These are phyloP conservation scores for Pseudogymnoascus sp. DNA, from an alignment of 2,329 filamentous ascomycete genomes.

Conservation along the genomic window DNA sequence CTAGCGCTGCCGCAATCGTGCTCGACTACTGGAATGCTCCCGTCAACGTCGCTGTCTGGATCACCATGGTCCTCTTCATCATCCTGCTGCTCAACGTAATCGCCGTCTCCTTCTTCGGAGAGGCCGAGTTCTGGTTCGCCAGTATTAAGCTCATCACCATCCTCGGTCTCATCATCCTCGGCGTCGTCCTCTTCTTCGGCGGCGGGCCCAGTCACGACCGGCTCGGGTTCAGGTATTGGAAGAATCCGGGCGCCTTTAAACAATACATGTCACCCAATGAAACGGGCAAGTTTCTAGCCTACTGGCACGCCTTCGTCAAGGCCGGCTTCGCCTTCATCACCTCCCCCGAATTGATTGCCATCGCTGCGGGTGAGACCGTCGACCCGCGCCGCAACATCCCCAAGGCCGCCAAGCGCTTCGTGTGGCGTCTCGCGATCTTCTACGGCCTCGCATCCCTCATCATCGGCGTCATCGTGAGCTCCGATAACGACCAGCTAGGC, in stretches of 20 bases:
- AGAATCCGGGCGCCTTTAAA: constrained; percentile 31
- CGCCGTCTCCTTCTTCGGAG: constrained; percentile 50
- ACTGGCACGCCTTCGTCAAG: constrained; percentile 45
- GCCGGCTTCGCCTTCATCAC: constrained; percentile 50
- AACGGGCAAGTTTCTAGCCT: constrained; percentile 48
- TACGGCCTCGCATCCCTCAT: constrained; percentile 53
- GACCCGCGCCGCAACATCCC: constrained; percentile 59
- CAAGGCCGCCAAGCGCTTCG: constrained; percentile 53
- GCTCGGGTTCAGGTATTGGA: constrained; percentile 45
- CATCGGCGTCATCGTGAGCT: constrained; percentile 55
- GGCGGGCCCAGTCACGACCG: constrained; percentile 45
- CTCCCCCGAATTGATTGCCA: constrained; percentile 51
- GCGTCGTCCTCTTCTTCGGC: constrained; percentile 49
- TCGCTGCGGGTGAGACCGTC: constrained; percentile 58
- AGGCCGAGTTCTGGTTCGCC: constrained; percentile 56
- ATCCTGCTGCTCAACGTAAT: constrained; percentile 50
- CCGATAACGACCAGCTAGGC: constrained; percentile 52
- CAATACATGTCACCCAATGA: constrained; percentile 37
- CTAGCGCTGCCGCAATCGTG: constrained; percentile 50
- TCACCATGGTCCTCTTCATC: constrained; percentile 48
- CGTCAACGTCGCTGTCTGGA: constrained; percentile 50
- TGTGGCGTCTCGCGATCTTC: constrained; percentile 54
- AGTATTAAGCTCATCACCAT: constrained; percentile 55
- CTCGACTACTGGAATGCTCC: constrained; percentile 53
- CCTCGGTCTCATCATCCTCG: constrained; percentile 48